Base-by-base conservation (phyloP, 805 yeast species). In the Kluyveromyces nonfermentans region DNA sequence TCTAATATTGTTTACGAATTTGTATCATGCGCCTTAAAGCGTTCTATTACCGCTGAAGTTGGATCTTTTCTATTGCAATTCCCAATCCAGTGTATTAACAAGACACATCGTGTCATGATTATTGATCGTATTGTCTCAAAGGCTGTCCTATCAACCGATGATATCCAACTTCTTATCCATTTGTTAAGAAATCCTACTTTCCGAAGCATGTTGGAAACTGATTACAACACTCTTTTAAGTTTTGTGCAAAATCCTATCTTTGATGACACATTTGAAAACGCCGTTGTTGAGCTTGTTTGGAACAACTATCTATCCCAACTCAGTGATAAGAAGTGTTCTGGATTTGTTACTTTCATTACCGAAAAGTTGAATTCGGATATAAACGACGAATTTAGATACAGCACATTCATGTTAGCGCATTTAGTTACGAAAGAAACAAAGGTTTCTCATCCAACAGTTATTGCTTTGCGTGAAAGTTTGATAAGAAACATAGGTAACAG, bases 151-250 rank as follows among this genome's bases (percentile, higher is more conserved):
- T 33, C 33, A 3, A 25, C 36, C 2, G 7, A 15, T 1, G 58
- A 52, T 34, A 34, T 49, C 1, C 44, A 50, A 2, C 47, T 66
- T 2, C 52, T 78, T n/a, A 21, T 49, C 3, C 72, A 71, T 44
- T 50, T 78, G 10, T 56, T 78, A 22, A 52, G 56, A 8, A 66
- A 71, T 8, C 84, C 85, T 6, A 73, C 83, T 0, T 74, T 69
- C 53, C 75, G 65, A 51, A 72, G 85, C 0, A 50, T 53, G 1
- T 50, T 81, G 10, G 89, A 82, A 55, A 55, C 62, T 0, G 66
- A 74, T 36, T 51, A 68, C 25, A 39, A 52, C 1, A 38, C 42
- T 0, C 42, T 69, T 3, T 48, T 57, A 6, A 41, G 39, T 7
- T 36, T 52, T 17, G 30, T 50, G 22, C 33, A 35, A 9, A 42